These are phyloP conservation scores for Arxiozyma telluris DNA, from an alignment of 1,139 yeast species.

Conservation along the genomic window DNA sequence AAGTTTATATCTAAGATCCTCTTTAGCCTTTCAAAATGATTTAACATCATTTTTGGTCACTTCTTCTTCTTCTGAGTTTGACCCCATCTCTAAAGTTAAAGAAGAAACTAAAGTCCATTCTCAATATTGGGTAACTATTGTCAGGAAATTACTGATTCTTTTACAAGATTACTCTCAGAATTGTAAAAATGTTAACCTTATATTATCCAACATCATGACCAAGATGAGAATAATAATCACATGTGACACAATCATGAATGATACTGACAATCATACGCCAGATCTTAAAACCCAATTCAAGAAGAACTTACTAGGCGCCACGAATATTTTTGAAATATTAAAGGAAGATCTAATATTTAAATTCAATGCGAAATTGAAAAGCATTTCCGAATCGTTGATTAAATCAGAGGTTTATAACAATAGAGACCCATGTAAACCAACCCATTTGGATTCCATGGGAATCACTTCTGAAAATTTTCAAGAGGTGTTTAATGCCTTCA, in stretches of 20 bases:
- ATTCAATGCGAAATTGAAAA: slow-evolving; percentile 16
- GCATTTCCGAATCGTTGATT: slow-evolving; percentile 27
- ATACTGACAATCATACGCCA: background rate
- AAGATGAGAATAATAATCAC: slow-evolving; percentile 16
- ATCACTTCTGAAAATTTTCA: slow-evolving; percentile 17
- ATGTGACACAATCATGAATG: slow-evolving; percentile 9
- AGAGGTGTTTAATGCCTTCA: slow-evolving; percentile 16
- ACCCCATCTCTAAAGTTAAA: background rate
- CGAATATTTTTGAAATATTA: slow-evolving; percentile 16
- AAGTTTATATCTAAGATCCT: slow-evolving; percentile 19
- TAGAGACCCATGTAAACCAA: slow-evolving; percentile 16
- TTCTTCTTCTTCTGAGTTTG: background rate
- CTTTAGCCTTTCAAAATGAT: slow-evolving; percentile 6
- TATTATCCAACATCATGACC: slow-evolving; percentile 14
- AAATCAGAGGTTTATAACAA: slow-evolving; percentile 24
- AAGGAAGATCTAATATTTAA: slow-evolving; percentile 12
- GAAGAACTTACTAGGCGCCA: background rate
- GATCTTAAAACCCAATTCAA: background rate
- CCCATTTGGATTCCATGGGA: slow-evolving; percentile 17
- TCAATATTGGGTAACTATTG: slow-evolving; percentile 12
- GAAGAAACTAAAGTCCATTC: slow-evolving; percentile 13
- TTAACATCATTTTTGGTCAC: background rate
- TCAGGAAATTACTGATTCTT: slow-evolving; percentile 24
- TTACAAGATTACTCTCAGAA: slow-evolving; percentile 26
- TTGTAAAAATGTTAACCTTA: slow-evolving; percentile 19